Evolutionary conservation across 805 yeast species (phyloP), one percentile per base, ranked within the genome.

Genomic region (Candida jianshihensis): DNA sequence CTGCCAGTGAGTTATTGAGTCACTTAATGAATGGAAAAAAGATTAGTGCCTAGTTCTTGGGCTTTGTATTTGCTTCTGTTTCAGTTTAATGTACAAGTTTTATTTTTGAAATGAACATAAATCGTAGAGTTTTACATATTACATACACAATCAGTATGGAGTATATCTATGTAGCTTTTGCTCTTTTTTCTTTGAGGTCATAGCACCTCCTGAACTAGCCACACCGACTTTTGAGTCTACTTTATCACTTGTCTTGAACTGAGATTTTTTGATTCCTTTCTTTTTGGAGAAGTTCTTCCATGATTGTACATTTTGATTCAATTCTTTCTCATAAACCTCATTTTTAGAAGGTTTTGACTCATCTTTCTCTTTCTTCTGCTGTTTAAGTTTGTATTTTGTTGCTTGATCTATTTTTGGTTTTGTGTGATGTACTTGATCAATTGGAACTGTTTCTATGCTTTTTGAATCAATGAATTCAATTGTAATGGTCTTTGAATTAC

Each of bases 1-100:
- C 83, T 33, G 81, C 89, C 41, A 78, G 87, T 28, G 95, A 87
- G 54, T 69, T 88, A 51, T 69, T 88, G 49, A 85, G 78, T 39
- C 96, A 87, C 58, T 66, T 88, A 54, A 80, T 88, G 78, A 80
- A 81, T 48, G 94, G 94, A 20, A 84, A 81, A 54, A 74, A 64
- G 48, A 55, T 61, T 31, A 51, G 60, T 34, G 63, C 66, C 16
- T 39, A 18, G 21, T 6, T n/a, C 2, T n/a, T 6, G 15, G 15
- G 19, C 15, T 19, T 19, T 30, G 2, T 20, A n/a, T n/a, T n/a
- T n/a, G n/a, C n/a, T n/a, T n/a, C n/a, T n/a, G n/a, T n/a, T n/a
- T n/a, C n/a, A n/a, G n/a, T n/a, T n/a, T n/a, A n/a, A n/a, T n/a
- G n/a, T n/a, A n/a, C n/a, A n/a, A n/a, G n/a, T n/a, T n/a, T n/a